Evolutionary conservation across 352 stramenopile species (phyloP).

Genomic region (Globisporangium barbulae): DNA sequence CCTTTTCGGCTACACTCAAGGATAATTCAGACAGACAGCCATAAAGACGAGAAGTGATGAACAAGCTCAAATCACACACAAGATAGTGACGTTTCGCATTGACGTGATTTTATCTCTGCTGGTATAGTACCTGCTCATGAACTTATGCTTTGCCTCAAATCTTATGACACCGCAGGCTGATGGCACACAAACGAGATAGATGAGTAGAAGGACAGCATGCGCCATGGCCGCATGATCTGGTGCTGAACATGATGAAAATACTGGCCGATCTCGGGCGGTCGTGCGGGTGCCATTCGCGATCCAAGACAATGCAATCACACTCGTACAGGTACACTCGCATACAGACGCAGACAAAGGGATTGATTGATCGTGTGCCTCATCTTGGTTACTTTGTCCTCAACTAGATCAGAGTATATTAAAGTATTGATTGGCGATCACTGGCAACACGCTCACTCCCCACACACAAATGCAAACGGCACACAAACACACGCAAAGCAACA

Average conservation of each 20-base stretch:
- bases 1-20: background rate
- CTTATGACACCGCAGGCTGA: background rate
- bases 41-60: background rate
- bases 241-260: background rate
- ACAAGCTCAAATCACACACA: background rate
- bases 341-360: background rate
- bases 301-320: background rate
- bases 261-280: background rate
- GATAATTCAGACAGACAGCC: background rate
- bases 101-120: background rate
- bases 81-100: background rate
- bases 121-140: background rate
- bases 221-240: no score
- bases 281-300: background rate
- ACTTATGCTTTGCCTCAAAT: background rate
- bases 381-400: slow-evolving; percentile 23
- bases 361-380: slow-evolving; percentile 21
- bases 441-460: slow-evolving; percentile 15
- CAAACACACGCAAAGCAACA: slow-evolving; percentile 1
- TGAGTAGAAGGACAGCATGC: background rate
- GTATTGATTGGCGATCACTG: slow-evolving; percentile 24
- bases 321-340: background rate
- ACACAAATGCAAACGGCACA: slow-evolving; percentile 3
- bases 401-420: slow-evolving; percentile 32
- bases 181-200: background rate